Base-by-base conservation (phyloP, 169 alveolate species). In the Fabrea salina region DNA sequence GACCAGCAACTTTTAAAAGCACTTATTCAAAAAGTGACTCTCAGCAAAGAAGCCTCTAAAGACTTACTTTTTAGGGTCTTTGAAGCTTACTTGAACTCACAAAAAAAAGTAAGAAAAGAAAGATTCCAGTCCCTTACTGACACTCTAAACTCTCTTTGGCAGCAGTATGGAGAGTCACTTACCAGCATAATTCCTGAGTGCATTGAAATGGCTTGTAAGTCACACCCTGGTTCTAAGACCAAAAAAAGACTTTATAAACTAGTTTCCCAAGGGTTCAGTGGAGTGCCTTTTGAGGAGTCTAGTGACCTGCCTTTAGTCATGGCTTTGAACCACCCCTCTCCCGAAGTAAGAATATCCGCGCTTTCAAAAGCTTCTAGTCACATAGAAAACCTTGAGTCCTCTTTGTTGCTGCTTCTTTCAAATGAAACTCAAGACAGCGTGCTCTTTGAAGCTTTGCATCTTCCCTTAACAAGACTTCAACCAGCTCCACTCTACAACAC, bases 281-380 rank as follows among this genome's bases (percentile, higher is more conserved):
- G 78, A 19, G n/a, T 68, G 32, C 78, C 78, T 16, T 68, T 41
- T 44, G 78, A 68, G 37, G n/a, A 33, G n/a, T 25, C 2, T 30
- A 40, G 39, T 13, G 78, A 68, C 4, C 39, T 68, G 2, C 78
- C 78, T 16, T 16, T 68, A 8, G 66, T 68, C 3, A 11, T 68
- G 30, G 57, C 66, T n/a, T 32, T 68, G 2, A 43, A 43, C 7
- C 57, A 68, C 41, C 11, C 25, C 8, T 13, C 35, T 40, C 47
- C 35, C 4, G 59, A 19, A 22, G 44, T 68, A 0, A 37, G 78
- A 68, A 16, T 19, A 40, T 11, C 27, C 30, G 67, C 78, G 7
- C 3, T 68, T 16, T n/a, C 33, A 11, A 35, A 68, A n/a, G 2
- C 44, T n/a, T 25, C 11, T 47, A 8, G 16, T 41, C 25, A 13